Evolutionary conservation across 495 filamentous ascomycete species (phyloP).

Genomic region (Hyaloscypha finlandica): DNA sequence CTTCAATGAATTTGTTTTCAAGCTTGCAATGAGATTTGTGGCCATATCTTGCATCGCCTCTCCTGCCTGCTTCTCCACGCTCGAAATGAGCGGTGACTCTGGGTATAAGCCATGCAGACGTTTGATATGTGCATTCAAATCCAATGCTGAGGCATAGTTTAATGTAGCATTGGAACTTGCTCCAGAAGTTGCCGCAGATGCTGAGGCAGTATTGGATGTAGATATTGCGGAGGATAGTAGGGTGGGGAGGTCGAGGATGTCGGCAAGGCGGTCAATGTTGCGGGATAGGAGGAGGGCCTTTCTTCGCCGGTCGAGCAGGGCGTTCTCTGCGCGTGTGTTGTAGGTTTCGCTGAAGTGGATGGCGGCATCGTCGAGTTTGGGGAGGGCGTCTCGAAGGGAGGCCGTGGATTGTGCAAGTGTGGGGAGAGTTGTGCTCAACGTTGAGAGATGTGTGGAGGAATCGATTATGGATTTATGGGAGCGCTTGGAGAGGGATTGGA

Average conservation of each 20-base stretch:
- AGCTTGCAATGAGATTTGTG: slow-evolving; percentile 73
- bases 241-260: slow-evolving; percentile 89
- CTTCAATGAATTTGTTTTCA: slow-evolving; percentile 79
- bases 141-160: slow-evolving; percentile 87
- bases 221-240: slow-evolving; percentile 77
- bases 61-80: slow-evolving; percentile 77
- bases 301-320: slow-evolving; percentile 71
- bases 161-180: slow-evolving; percentile 38
- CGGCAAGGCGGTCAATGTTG: slow-evolving; percentile 87
- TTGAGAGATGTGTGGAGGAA: slow-evolving; percentile 74
- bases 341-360: slow-evolving; percentile 82
- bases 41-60: slow-evolving; percentile 89
- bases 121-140: slow-evolving; percentile 92
- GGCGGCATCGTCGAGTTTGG: slow-evolving; percentile 76
- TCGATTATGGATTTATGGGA: slow-evolving; percentile 87
- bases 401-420: slow-evolving; percentile 63
- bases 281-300: slow-evolving; percentile 82
- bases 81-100: slow-evolving; percentile 69
- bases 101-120: slow-evolving; percentile 82
- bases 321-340: slow-evolving; percentile 71
- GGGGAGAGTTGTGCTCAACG: slow-evolving; percentile 67
- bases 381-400: slow-evolving; percentile 69
- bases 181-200: slow-evolving; percentile 47
- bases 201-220: slow-evolving; percentile 48
- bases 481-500: slow-evolving; percentile 86